These are phyloP conservation scores for Arthrobotrys conoides DNA, from an alignment of 2,329 filamentous ascomycete species.

Conservation along the genomic window DNA sequence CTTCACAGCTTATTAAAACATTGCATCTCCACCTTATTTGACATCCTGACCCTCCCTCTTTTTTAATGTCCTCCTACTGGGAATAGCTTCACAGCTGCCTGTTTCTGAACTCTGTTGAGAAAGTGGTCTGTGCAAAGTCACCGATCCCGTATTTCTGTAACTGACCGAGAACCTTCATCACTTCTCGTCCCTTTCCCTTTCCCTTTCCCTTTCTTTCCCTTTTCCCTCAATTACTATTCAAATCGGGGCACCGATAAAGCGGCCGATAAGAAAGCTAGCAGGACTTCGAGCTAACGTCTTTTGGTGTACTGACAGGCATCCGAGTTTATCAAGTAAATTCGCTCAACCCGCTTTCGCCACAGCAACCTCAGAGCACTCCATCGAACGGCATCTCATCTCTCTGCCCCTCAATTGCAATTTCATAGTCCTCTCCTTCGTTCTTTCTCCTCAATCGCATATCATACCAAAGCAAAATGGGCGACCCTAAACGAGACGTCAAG, in stretches of 20 bases:
- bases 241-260: constrained; percentile 34
- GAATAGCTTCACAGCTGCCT: background rate
- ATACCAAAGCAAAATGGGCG: constrained; percentile 61
- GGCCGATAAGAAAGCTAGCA: constrained; percentile 36
- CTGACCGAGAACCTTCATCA: background rate
- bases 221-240: background rate
- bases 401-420: background rate
- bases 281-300: constrained; percentile 30
- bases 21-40: background rate
- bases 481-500: constrained; percentile 78
- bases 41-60: no score
- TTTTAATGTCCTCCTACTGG: no score
- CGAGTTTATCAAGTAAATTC: constrained; percentile 50
- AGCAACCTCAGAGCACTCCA: constrained; percentile 17
- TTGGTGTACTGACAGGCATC: constrained; percentile 34
- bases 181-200: constrained; percentile 14
- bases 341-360: constrained; percentile 45
- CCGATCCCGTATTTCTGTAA: constrained; percentile 10
- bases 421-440: background rate
- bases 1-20: background rate
- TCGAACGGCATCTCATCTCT: constrained; percentile 20
- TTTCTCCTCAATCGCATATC: constrained; percentile 24
- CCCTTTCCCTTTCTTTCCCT: no score
- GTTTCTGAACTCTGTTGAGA: constrained; percentile 12
- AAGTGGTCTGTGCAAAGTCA: constrained; percentile 42